These are phyloP conservation scores for Nissolia schottii DNA, from an alignment of 306 rosid species.

Conservation along the genomic window DNA sequence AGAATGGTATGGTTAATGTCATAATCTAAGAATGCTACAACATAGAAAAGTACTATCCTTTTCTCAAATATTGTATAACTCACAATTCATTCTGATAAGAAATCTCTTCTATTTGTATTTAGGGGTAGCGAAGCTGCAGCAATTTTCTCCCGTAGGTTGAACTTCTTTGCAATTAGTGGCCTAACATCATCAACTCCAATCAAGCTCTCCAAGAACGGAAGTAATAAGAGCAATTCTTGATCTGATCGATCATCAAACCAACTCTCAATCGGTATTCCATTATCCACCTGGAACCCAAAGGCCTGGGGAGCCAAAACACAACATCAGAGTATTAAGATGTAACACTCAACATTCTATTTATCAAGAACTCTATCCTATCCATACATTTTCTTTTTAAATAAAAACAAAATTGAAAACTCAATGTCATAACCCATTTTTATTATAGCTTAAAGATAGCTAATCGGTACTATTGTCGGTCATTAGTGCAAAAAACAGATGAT, in stretches of 20 bases:
- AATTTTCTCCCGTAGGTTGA: constrained; percentile 78
- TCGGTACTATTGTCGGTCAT: neutral
- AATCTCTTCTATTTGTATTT: constrained; percentile 47
- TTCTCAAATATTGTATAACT: constrained; percentile 33
- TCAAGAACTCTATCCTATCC: neutral
- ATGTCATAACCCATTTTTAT: neutral
- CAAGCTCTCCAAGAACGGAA: constrained; percentile 93
- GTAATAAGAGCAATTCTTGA: constrained; percentile 61
- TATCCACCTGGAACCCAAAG: constrained; percentile 98
- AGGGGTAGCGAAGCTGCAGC: constrained; percentile 68
- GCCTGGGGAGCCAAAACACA: constrained; percentile 49
- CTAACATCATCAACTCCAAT: constrained; percentile 95
- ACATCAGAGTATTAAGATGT: neutral
- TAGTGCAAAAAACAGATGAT: neutral
- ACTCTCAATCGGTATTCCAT: constrained; percentile 98
- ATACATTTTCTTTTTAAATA: neutral
- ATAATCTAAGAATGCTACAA: constrained; percentile 34
- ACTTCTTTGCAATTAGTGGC: constrained; percentile 71
- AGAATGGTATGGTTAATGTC: constrained; percentile 20
- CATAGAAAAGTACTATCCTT: constrained; percentile 20
- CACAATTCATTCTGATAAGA: constrained; percentile 46
- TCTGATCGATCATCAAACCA: constrained; percentile 95
- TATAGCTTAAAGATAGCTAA: neutral
- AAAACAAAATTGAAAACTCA: neutral
- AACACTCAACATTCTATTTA: neutral